These are phyloP conservation scores for Logfia minima DNA, from an alignment of 129 eudicot species.

Conservation along the genomic window DNA sequence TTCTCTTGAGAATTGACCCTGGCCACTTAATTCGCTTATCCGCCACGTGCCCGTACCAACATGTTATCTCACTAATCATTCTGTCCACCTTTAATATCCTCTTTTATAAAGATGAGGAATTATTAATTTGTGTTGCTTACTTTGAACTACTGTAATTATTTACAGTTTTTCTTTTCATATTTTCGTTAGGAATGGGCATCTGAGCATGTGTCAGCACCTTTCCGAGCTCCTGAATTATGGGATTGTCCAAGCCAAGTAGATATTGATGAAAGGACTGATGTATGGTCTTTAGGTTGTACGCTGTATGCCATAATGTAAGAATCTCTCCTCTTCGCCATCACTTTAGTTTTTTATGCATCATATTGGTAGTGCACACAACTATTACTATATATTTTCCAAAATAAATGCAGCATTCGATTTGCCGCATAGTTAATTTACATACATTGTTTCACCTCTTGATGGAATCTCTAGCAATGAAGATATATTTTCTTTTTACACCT, in stretches of 20 bases:
- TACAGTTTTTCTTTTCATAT: slow-evolving; percentile 11
- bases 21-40: neutral
- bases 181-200: slow-evolving; percentile 90
- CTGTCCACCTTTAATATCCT: neutral
- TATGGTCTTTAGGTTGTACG: slow-evolving; percentile 97
- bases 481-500: slow-evolving; percentile 1
- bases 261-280: slow-evolving; percentile 90
- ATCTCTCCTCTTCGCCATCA: slow-evolving; percentile 12
- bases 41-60: neutral
- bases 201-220: slow-evolving; percentile 94
- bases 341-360: neutral
- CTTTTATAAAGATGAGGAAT: neutral
- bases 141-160: neutral
- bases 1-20: neutral
- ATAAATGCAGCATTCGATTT: too few relatives aligned
- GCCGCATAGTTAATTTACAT: neutral
- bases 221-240: slow-evolving; percentile 93
- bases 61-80: neutral
- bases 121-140: neutral
- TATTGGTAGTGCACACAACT: neutral
- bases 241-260: slow-evolving; percentile 97
- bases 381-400: neutral
- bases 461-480: neutral
- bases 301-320: slow-evolving; percentile 87
- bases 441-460: neutral